Conservation (phyloP, 495 filamentous ascomycete species). For the Talaromyces nanjingensis region DNA sequence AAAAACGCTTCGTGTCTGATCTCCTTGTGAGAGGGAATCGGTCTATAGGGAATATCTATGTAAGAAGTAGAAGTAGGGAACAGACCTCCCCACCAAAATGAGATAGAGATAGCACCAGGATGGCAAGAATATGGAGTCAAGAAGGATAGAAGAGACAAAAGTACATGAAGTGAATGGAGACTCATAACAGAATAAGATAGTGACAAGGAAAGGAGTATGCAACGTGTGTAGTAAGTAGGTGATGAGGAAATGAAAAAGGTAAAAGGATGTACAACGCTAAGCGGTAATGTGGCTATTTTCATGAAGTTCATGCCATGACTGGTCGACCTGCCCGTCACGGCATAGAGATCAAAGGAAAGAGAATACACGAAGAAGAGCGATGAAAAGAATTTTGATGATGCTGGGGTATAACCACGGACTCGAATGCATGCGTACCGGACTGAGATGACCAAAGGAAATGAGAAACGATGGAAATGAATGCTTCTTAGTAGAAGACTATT, state of each 20-base stretch:
- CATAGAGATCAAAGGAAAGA: background rate
- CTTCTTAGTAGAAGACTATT: background rate
- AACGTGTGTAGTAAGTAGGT: background rate
- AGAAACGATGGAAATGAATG: background rate
- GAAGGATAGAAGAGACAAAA: background rate
- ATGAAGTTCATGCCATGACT: background rate
- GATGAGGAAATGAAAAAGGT: background rate
- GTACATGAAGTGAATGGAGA: background rate
- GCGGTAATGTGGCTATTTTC: conserved; percentile 1
- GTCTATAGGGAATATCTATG: conserved; percentile 3
- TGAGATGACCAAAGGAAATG: background rate
- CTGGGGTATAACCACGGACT: conserved; percentile 1
- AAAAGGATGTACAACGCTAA: conserved; percentile 2
- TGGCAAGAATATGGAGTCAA: background rate
- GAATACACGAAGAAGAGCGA: background rate
- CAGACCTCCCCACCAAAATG: background rate
- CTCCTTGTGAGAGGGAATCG: background rate
- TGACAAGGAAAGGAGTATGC: background rate
- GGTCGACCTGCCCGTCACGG: background rate
- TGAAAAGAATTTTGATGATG: conserved; percentile 2
- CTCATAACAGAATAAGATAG: background rate
- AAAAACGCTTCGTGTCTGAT: background rate
- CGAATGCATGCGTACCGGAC: background rate
- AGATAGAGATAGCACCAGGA: conserved; percentile 1
- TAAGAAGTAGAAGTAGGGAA: background rate